These are phyloP conservation scores for Mucor circinelloides DNA, from an alignment of 371 early-diverging fungal genomes.

Conservation along the genomic window DNA sequence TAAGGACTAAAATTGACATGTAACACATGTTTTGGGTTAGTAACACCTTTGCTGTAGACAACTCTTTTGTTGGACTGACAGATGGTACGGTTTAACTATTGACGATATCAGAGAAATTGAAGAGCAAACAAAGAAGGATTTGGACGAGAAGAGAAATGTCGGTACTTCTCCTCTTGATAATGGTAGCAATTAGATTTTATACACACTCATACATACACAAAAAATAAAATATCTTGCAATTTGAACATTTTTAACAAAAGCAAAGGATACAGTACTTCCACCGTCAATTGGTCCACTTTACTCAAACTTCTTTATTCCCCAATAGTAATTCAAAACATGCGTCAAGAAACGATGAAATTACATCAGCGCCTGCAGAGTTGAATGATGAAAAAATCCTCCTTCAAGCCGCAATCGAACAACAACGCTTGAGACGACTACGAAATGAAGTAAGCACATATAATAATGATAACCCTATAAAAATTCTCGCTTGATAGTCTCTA, in stretches of 20 bases:
- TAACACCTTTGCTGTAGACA: constrained; percentile 45
- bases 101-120: constrained; percentile 66
- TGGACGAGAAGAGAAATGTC: constrained; percentile 42
- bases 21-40: neutral
- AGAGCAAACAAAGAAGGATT: constrained; percentile 62
- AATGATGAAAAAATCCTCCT: neutral
- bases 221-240: too few relatives aligned
- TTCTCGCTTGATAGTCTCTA: constrained; percentile 12
- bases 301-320: constrained; percentile 5
- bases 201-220: too few relatives aligned
- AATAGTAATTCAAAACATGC: constrained; percentile 10
- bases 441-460: constrained; percentile 9
- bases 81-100: constrained; percentile 74
- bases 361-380: constrained; percentile 14
- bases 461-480: constrained; percentile 3
- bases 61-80: constrained; percentile 72
- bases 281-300: too few relatives aligned
- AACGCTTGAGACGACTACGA: constrained; percentile 11
- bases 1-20: constrained; percentile 5
- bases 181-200: neutral
- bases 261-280: too few relatives aligned
- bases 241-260: too few relatives aligned
- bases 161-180: neutral
- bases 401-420: constrained; percentile 2
- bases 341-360: constrained; percentile 13